These are phyloP conservation scores for Cyclospora cayetanensis DNA, from an alignment of 169 alveolate species.

Conservation along the genomic window DNA sequence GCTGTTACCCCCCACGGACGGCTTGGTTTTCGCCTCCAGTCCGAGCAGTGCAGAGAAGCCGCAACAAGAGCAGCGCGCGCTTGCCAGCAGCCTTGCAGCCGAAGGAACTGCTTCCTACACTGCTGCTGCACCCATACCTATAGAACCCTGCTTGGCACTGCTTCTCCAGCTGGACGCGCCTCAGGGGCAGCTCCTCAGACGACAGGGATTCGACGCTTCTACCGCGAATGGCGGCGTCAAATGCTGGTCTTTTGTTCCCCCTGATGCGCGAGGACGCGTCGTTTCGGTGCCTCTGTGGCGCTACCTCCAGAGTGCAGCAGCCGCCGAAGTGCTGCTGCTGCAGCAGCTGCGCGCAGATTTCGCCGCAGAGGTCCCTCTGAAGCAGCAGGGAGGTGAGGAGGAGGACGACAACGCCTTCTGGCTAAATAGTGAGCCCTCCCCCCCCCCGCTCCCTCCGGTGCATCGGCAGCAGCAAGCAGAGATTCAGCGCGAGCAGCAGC, in stretches of 20 bases:
- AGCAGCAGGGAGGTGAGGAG: conserved; percentile 21
- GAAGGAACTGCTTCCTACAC: background rate
- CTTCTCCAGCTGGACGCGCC: conserved; percentile 32
- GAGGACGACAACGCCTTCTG: too few species aligned
- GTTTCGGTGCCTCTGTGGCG: conserved; percentile 67
- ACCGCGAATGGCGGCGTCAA: conserved; percentile 47
- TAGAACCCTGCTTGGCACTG: conserved; percentile 53
- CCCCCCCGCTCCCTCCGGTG: background rate
- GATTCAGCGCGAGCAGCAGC: conserved; percentile 17
- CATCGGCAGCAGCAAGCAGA: conserved; percentile 53
- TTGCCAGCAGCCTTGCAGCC: background rate
- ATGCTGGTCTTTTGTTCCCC: conserved; percentile 48
- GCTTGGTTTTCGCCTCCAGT: conserved; percentile 26
- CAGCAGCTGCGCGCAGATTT: conserved; percentile 14
- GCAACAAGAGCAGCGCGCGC: conserved; percentile 22
- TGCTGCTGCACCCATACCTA: conserved; percentile 54
- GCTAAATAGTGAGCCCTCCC: too few species aligned
- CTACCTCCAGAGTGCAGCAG: conserved; percentile 43
- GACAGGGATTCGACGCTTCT: conserved; percentile 58
- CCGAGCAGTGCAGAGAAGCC: background rate
- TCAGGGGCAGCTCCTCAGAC: background rate
- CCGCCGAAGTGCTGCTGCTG: conserved; percentile 17
- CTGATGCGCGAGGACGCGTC: background rate
- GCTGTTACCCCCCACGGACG: conserved; percentile 52
- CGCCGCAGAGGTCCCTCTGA: background rate